Base-by-base conservation (phyloP, 495 filamentous ascomycete genomes). In the Pseudevernia furfuracea region DNA sequence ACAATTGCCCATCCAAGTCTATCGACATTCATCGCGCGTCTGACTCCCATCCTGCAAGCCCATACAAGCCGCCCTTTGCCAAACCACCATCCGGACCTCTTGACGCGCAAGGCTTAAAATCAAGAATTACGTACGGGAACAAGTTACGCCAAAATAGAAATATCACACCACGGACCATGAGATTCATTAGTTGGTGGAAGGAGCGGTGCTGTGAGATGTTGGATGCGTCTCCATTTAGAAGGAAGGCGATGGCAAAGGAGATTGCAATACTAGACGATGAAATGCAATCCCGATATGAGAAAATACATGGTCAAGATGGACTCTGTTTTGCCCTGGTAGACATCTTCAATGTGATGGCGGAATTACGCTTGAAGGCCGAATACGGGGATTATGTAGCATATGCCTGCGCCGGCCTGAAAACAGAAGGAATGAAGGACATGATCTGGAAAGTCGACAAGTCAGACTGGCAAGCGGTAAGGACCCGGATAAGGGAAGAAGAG, bases 321-420 rank as follows among this genome's bases (percentile, higher is more conserved):
- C 34, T 61, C 0, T 61, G 59, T 19, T 17, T 9, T 28, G 34
- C 38, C 15, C 12, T 61, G 15, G 9, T 44, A 7, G 38, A 52
- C 4, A 15, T 44, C n/a, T 46, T 61, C 15, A 46, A 61, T 14
- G 39, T n/a, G 10, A 36, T 61, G 28, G 46, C 44, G 3, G 39
- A 61, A 36, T 14, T 61, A 11, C 39, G 39, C 7, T 21, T 61
- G 25, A 23, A 49, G 32, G 46, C 34, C 1, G 59, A 49, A 21
- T 61, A 61, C 12, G 39, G 59, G 5, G 59, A 61, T 11, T 61
- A 61, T 28, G 25, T 61, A 5, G 59, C 59, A 23, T 30, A 36
- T 4, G 34, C 59, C 1, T 46, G 39, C 14, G 11, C 25, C 21
- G 21, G 25, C 14, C 39, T 61, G 2, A 49, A 36, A 37, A 21